phyloP scores from a whole-genome alignment of 1,284 basidiomycete genomes.

The Ustilago vetiveriae region DNA sequence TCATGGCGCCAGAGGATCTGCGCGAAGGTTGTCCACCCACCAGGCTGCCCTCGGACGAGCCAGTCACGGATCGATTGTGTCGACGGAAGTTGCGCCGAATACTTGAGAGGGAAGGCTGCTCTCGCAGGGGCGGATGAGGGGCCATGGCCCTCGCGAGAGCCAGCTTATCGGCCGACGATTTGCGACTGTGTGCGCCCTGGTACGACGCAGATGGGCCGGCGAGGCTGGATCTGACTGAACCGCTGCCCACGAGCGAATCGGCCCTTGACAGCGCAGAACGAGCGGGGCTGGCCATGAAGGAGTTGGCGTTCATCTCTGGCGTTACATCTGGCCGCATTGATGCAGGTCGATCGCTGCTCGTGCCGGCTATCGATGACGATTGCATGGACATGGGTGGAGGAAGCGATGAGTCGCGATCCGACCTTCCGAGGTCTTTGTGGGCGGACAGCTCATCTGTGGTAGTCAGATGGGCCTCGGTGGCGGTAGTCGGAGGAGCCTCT shows the following conservation, averaged over 20 bases:
- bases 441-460: neutral
- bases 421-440: neutral
- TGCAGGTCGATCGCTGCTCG: neutral
- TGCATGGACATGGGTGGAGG: too few species aligned
- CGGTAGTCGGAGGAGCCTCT: slow-evolving; percentile 1
- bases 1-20: slow-evolving; percentile 38
- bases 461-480: neutral
- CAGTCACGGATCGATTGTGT: slow-evolving; percentile 32
- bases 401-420: neutral
- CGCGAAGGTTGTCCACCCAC: slow-evolving; percentile 26
- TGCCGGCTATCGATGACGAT: neutral
- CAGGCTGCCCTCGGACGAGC: slow-evolving; percentile 41
- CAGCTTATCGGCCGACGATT: slow-evolving; percentile 35
- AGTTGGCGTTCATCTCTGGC: slow-evolving; percentile 20
- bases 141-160: slow-evolving; percentile 26
- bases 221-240: slow-evolving; percentile 20
- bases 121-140: slow-evolving; percentile 28
- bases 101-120: slow-evolving; percentile 38
- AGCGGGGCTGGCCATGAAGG: slow-evolving; percentile 15
- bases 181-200: slow-evolving; percentile 31
- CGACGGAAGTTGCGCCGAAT: slow-evolving; percentile 35
- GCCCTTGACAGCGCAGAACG: slow-evolving; percentile 17
- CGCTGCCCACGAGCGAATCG: slow-evolving; percentile 17
- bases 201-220: slow-evolving; percentile 14
- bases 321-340: slow-evolving; percentile 9